Percentiles rank a stretch among this genome's conserved stretches.
Conservation (phyloP, 768 basidiomycete species). For the Lactifluus rugatus region DNA sequence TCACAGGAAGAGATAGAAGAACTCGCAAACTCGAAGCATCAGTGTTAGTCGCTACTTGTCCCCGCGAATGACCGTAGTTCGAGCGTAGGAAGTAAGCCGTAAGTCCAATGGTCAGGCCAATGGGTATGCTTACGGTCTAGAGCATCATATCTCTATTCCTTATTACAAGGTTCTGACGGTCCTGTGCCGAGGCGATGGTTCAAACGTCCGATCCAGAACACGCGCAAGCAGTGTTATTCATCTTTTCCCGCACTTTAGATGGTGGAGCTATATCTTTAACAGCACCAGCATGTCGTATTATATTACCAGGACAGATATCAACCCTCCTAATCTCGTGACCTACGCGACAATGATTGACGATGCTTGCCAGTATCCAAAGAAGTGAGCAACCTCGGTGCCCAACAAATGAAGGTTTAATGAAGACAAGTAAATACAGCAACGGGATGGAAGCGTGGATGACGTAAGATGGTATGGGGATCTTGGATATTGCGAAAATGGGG, state of each 20-base stretch:
- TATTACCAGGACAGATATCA: background rate
- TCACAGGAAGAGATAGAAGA: conserved; percentile 70
- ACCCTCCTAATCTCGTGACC: background rate
- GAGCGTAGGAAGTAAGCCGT: too few species aligned
- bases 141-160: background rate
- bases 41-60: background rate
- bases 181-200: too few species aligned
- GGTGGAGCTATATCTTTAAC: background rate
- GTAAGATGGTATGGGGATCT: background rate
- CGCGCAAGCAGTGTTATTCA: background rate
- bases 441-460: background rate
- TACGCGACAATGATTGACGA: background rate
- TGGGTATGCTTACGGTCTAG: too few species aligned
- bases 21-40: conserved; percentile 29
- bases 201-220: background rate
- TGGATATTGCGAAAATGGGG: background rate
- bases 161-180: too few species aligned
- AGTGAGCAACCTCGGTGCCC: background rate
- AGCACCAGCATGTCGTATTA: background rate
- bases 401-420: conserved; percentile 2
- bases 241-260: background rate
- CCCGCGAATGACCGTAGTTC: background rate
- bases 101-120: too few species aligned
- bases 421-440: conserved; percentile 6
- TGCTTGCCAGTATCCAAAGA: background rate